Conservation (phyloP, 23 red algal genomes). For the Gracilaria vermiculophylla region DNA sequence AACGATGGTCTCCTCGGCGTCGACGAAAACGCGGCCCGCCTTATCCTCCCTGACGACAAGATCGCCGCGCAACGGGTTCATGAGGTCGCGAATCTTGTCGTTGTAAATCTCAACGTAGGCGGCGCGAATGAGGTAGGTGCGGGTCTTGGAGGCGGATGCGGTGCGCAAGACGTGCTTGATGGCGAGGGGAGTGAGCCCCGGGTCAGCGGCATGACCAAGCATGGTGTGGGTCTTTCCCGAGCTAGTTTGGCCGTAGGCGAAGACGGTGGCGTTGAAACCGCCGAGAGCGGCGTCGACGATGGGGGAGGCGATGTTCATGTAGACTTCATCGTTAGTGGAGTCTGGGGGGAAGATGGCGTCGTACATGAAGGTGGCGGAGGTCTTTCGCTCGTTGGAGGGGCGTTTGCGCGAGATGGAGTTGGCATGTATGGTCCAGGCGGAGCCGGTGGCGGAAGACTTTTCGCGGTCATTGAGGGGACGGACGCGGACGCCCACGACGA, state of each 20-base stretch:
- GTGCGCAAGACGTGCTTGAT: constrained; percentile 79
- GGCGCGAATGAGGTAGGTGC: constrained; percentile 51
- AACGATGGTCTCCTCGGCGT: constrained; percentile 69
- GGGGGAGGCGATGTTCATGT: constrained; percentile 53
- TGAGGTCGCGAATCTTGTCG: constrained; percentile 89
- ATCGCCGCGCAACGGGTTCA: constrained; percentile 44
- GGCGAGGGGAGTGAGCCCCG: constrained; percentile 74
- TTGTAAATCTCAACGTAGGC: constrained; percentile 95
- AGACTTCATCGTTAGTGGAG: constrained; percentile 75
- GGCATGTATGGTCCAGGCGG: constrained; percentile 10
- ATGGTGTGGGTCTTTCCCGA: constrained; percentile 97
- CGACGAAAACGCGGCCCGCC: constrained; percentile 62
- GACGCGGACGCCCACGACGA: constrained; percentile 76
- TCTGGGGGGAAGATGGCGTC: constrained; percentile 74
- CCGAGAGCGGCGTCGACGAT: constrained; percentile 76
- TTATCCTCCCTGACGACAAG: constrained; percentile 42
- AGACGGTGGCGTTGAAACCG: constrained; percentile 87
- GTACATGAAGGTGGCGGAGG: constrained; percentile 35
- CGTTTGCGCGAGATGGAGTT: constrained; percentile 24
- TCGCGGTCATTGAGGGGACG: constrained; percentile 85
- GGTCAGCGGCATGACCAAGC: constrained; percentile 75
- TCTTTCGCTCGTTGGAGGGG: not conserved
- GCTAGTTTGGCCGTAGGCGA: constrained; percentile 97
- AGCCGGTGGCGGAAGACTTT: not conserved
- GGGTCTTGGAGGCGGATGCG: constrained; percentile 12